Evolutionary conservation across 2,329 filamentous ascomycete species (phyloP).

Genomic region (Cladophialophora bantiana): DNA sequence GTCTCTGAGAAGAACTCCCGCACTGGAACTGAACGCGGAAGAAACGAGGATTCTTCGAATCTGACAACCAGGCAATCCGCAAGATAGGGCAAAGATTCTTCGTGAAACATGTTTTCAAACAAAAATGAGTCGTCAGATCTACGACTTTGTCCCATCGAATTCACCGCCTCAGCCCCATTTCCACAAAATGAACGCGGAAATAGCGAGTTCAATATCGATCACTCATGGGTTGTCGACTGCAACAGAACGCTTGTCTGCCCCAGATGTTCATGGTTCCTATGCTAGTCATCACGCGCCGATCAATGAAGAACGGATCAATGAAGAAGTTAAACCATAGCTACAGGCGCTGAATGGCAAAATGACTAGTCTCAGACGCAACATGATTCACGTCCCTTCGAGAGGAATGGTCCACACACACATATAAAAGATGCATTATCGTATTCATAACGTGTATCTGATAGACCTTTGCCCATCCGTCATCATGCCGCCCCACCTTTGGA

Average conservation of each 20-base stretch:
- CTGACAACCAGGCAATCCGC: background rate
- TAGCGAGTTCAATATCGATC: too few species aligned
- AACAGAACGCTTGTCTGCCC: too few species aligned
- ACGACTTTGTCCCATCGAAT: background rate
- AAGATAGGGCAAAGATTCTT: background rate
- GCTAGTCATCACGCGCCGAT: background rate
- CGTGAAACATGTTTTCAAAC: background rate
- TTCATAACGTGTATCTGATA: slow-evolving; percentile 6
- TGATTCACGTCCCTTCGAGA: background rate
- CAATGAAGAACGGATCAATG: background rate
- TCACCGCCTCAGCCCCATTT: too few species aligned
- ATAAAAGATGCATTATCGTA: slow-evolving; percentile 10
- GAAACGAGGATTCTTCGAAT: background rate
- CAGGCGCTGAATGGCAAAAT: background rate
- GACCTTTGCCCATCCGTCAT: background rate
- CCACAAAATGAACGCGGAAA: too few species aligned
- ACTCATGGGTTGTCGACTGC: too few species aligned
- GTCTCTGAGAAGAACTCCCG: background rate
- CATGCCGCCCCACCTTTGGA: background rate
- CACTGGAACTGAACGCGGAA: too few species aligned
- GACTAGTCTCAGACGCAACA: background rate
- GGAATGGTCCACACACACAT: background rate
- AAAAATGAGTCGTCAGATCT: background rate
- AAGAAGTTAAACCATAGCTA: background rate
- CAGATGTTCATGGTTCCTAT: background rate